Percentiles rank a stretch among this genome's conserved stretches.
These are phyloP conservation scores for Citrus glauca DNA, from an alignment of 345 rosid species.

Conservation along the genomic window DNA sequence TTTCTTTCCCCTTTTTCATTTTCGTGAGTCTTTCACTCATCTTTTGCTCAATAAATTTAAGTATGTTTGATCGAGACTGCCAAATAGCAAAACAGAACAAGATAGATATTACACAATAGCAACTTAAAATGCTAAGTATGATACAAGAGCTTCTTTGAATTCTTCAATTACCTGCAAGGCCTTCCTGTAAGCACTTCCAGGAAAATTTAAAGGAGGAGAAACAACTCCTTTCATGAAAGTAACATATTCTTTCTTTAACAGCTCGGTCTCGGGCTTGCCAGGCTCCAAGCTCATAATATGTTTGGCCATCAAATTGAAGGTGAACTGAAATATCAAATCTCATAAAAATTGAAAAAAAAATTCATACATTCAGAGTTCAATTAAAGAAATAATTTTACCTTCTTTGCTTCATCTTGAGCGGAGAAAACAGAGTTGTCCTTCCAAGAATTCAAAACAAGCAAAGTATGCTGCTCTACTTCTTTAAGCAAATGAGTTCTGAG, in stretches of 20 bases:
- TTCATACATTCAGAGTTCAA: neutral
- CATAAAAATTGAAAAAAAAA: neutral
- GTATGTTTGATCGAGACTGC: conserved; percentile 83
- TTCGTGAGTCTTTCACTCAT: conserved; percentile 63
- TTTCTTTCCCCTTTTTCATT: conserved; percentile 34
- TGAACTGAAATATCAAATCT: conserved; percentile 47
- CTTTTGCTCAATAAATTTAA: conserved; percentile 73
- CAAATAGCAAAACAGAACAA: neutral
- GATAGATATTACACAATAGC: neutral
- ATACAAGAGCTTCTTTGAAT: neutral
- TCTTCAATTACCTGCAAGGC: conserved; percentile 64
- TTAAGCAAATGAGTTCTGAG: conserved; percentile 62
- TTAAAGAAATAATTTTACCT: conserved; percentile 35
- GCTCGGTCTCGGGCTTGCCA: conserved; percentile 78
- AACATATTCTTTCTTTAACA: conserved; percentile 82
- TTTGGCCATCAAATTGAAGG: conserved; percentile 94
- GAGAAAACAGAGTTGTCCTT: conserved; percentile 61
- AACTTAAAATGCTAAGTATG: neutral
- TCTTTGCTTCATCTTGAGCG: conserved; percentile 94
- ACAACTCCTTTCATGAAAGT: conserved; percentile 99
- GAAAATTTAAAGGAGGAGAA: conserved; percentile 88
- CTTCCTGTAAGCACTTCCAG: conserved; percentile 87
- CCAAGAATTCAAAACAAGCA: conserved; percentile 81
- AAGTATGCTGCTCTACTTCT: conserved; percentile 81
- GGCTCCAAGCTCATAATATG: conserved; percentile 97